These are phyloP conservation scores for Cercophora newfieldiana DNA, from an alignment of 495 filamentous ascomycete species.

Conservation along the genomic window DNA sequence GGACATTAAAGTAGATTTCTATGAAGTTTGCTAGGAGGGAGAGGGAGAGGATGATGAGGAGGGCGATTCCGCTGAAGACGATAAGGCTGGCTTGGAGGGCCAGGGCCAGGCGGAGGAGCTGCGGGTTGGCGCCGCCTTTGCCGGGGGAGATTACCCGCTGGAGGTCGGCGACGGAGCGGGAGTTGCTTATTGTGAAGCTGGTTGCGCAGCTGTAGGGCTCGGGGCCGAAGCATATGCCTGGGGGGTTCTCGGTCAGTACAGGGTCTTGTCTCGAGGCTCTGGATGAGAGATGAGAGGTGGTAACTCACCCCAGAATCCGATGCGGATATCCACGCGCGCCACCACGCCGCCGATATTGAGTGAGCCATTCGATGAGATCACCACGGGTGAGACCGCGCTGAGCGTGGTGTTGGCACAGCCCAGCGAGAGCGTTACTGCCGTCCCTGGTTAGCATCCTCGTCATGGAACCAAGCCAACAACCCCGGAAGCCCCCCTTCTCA, in stretches of 20 bases:
- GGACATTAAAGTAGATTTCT: conserved; percentile 25
- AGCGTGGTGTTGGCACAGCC: conserved; percentile 24
- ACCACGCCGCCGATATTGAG: conserved; percentile 19
- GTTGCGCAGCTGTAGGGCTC: conserved; percentile 22
- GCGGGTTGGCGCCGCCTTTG: conserved; percentile 25
- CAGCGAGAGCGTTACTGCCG: conserved; percentile 26
- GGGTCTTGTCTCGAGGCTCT: background rate
- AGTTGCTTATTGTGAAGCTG: conserved; percentile 6
- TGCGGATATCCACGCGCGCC: conserved; percentile 24
- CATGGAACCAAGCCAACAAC: background rate
- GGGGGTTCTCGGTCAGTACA: background rate
- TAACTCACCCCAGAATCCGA: conserved; percentile 29
- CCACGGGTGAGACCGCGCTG: conserved; percentile 23
- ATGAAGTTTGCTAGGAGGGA: conserved; percentile 25
- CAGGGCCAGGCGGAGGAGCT: conserved; percentile 23
- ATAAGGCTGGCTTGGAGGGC: conserved; percentile 26
- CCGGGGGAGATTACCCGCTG: conserved; percentile 6
- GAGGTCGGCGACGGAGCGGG: conserved; percentile 13
- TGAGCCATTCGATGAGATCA: conserved; percentile 20
- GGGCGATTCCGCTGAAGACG: conserved; percentile 25
- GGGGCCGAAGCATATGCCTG: conserved; percentile 32
- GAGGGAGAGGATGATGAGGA: conserved; percentile 21
- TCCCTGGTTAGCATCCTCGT: background rate
- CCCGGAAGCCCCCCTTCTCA: background rate
- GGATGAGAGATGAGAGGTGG: background rate